Conservation (phyloP, 768 basidiomycete genomes). For the Suillus plorans region DNA sequence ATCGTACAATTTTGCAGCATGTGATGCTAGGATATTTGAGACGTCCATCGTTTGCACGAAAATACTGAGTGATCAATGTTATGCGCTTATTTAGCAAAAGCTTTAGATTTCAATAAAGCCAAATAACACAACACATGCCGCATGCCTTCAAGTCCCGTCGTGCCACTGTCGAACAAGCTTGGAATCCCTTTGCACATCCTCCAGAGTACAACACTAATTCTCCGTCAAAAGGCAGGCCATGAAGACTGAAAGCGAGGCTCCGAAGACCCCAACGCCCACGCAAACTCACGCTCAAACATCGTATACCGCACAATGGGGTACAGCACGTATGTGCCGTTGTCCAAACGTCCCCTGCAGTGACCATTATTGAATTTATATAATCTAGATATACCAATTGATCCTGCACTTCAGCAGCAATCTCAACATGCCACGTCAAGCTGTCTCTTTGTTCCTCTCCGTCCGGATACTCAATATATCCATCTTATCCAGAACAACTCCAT, state of each 20-base stretch:
- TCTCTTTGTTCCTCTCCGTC: slow-evolving; percentile 1
- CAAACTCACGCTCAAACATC: slow-evolving; percentile 28
- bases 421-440: slow-evolving; percentile 42
- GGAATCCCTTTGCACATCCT: neutral
- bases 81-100: slow-evolving; percentile 11
- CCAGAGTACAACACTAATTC: neutral
- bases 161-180: neutral
- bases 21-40: slow-evolving; percentile 71
- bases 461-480: slow-evolving; percentile 10
- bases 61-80: neutral
- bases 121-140: slow-evolving; percentile 15
- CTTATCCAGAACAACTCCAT: slow-evolving; percentile 43
- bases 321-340: slow-evolving; percentile 31
- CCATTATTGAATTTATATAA: slow-evolving; percentile 8
- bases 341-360: neutral
- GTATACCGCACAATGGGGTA: slow-evolving; percentile 41
- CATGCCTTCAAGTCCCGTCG: neutral
- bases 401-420: slow-evolving; percentile 63
- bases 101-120: slow-evolving; percentile 22
- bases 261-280: slow-evolving; percentile 32
- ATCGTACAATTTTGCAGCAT: slow-evolving; percentile 69
- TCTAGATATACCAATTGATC: slow-evolving; percentile 64
- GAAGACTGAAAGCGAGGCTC: slow-evolving; percentile 44
- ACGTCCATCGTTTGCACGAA: slow-evolving; percentile 62
- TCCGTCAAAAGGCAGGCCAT: slow-evolving; percentile 20